These are phyloP conservation scores for Vararia minispora DNA, from an alignment of 768 basidiomycete genomes.

Conservation along the genomic window DNA sequence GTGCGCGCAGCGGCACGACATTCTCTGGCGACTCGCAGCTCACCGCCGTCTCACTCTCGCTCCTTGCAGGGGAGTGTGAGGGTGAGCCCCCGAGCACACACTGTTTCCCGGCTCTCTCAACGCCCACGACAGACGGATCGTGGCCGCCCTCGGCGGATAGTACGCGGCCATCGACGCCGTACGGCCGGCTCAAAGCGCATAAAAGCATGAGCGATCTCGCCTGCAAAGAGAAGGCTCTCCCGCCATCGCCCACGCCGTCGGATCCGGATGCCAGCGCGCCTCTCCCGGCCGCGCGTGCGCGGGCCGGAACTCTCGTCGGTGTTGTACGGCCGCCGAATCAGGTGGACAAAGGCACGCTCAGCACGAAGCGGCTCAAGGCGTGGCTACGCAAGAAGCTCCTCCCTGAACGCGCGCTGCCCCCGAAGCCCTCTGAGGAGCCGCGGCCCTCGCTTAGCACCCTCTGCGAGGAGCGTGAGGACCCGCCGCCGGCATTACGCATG, in stretches of 20 bases:
- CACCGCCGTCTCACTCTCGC: constrained; percentile 31
- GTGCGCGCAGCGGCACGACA: constrained; percentile 30
- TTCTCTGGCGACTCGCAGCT: constrained; percentile 59
- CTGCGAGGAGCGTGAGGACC: constrained; percentile 5
- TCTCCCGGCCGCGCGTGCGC: constrained; percentile 4
- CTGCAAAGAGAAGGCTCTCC: not conserved
- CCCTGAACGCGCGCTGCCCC: constrained; percentile 24
- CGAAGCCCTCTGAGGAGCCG: constrained; percentile 19
- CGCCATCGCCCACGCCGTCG: not conserved
- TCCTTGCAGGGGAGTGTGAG: not conserved
- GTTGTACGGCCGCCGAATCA: constrained; percentile 4
- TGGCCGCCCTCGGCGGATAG: constrained; percentile 1
- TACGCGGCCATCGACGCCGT: not conserved
- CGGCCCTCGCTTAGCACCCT: constrained; percentile 6
- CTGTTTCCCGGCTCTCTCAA: not conserved
- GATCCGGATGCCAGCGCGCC: constrained; percentile 2
- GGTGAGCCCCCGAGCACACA: not conserved
- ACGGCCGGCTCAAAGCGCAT: constrained; percentile 5
- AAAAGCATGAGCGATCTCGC: constrained; percentile 13
- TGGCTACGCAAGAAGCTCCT: constrained; percentile 56
- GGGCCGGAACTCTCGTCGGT: constrained; percentile 9
- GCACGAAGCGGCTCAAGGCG: constrained; percentile 41
- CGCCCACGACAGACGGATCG: not conserved
- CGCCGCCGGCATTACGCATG: constrained; percentile 21
- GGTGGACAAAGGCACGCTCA: constrained; percentile 19